Conservation (phyloP, 2,329 filamentous ascomycete species). For the Cladophialophora psammophila region DNA sequence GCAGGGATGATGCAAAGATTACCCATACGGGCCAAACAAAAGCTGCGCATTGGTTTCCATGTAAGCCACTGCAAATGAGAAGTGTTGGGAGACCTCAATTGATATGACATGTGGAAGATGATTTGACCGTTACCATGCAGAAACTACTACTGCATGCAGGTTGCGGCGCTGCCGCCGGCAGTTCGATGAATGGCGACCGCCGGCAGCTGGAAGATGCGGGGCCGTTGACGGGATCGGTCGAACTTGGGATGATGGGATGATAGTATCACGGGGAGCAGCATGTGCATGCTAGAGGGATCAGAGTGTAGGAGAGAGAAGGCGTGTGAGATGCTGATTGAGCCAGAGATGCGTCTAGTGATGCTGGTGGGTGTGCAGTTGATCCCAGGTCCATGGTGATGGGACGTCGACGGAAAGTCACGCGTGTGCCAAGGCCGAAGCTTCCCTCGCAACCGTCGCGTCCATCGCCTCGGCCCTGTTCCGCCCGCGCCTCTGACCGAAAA, state of each 20-base stretch:
- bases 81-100: background rate
- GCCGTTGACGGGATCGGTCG: background rate
- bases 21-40: background rate
- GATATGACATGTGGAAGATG: background rate
- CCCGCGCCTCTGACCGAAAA: background rate
- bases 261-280: background rate
- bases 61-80: background rate
- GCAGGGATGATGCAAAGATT: constrained; percentile 1
- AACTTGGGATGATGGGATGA: background rate
- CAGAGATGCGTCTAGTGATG: background rate
- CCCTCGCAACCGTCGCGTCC: no score
- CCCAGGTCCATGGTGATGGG: background rate
- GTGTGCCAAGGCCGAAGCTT: background rate
- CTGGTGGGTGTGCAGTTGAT: background rate
- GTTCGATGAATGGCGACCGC: background rate
- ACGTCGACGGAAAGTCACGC: constrained; percentile 5
- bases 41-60: background rate
- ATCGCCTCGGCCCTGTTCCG: no score
- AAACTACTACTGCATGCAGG: constrained; percentile 4
- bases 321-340: constrained; percentile 1
- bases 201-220: background rate
- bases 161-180: background rate
- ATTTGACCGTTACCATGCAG: background rate
- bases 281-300: background rate
- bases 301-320: background rate